phyloP scores from a whole-genome alignment of 176 grass and related monocot species.

The Carex kokanica region DNA sequence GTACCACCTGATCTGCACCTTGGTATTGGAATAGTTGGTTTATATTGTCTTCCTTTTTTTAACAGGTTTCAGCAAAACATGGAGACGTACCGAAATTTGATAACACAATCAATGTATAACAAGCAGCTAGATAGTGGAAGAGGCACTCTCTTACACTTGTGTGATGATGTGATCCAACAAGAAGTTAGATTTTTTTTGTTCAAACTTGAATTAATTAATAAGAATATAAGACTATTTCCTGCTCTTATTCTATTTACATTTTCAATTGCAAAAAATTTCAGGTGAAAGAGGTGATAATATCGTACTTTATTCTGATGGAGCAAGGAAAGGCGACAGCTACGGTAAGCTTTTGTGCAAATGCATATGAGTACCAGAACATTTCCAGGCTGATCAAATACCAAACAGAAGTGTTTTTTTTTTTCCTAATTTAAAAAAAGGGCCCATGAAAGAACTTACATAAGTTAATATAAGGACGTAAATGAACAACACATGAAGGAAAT shows the following conservation, averaged over 20 bases:
- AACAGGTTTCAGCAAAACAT: slow-evolving; percentile 97
- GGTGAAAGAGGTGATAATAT: slow-evolving; percentile 97
- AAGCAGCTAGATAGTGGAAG: slow-evolving; percentile 97
- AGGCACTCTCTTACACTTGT: slow-evolving; percentile 91
- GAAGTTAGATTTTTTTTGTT: slow-evolving; percentile 52
- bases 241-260: not conserved
- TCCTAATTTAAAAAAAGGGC: not conserved
- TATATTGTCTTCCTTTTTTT: not conserved
- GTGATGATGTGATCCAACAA: slow-evolving; percentile 96
- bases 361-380: not conserved
- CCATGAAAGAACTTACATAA: not conserved
- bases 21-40: not conserved
- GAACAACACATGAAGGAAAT: not conserved
- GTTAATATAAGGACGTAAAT: not conserved
- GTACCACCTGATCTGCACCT: not conserved
- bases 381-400: not conserved
- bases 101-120: slow-evolving; percentile 98
- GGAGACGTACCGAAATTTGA: slow-evolving; percentile 89
- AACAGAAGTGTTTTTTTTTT: not conserved
- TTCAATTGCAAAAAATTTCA: slow-evolving; percentile 32
- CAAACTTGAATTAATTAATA: not conserved
- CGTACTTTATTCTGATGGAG: slow-evolving; percentile 99
- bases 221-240: not conserved
- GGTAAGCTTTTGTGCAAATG: slow-evolving; percentile 38
- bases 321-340: slow-evolving; percentile 82